Percentiles rank a stretch among this genome's conserved stretches.
phyloP scores from a whole-genome alignment of 2,329 filamentous ascomycete species.

The Fusarium cicatricum region DNA sequence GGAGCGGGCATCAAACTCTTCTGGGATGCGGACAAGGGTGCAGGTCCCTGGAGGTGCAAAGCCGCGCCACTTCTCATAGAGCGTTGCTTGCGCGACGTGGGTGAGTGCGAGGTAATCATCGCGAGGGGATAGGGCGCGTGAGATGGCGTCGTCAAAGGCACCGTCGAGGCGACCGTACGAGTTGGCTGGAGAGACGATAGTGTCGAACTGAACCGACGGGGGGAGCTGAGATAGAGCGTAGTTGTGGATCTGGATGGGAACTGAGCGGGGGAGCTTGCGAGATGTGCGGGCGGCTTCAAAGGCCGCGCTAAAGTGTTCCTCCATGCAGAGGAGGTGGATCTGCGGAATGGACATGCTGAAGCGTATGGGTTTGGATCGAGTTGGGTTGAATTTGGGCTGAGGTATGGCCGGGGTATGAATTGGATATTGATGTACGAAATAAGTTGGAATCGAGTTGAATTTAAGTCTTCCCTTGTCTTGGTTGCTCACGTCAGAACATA shows the following conservation, averaged over 20 bases:
- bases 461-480: no score
- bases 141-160: constrained; percentile 63
- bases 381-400: no score
- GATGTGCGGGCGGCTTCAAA: constrained; percentile 9
- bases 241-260: constrained; percentile 49
- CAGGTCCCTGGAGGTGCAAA: constrained; percentile 61
- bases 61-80: constrained; percentile 58
- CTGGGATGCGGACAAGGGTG: constrained; percentile 56
- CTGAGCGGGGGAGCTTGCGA: constrained; percentile 41
- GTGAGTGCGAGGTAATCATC: constrained; percentile 59
- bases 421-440: no score
- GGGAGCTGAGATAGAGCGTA: constrained; percentile 51
- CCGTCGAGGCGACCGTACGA: constrained; percentile 63
- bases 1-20: constrained; percentile 43
- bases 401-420: no score
- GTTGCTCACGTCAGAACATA: no score
- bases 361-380: no score
- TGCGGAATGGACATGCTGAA: constrained; percentile 17
- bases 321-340: constrained; percentile 31
- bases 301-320: constrained; percentile 19
- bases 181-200: constrained; percentile 63
- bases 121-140: constrained; percentile 54
- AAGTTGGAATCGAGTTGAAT: no score
- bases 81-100: constrained; percentile 50
- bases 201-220: constrained; percentile 50